These are phyloP conservation scores for Capronia epimyces DNA, from an alignment of 2,329 filamentous ascomycete genomes.

Conservation along the genomic window DNA sequence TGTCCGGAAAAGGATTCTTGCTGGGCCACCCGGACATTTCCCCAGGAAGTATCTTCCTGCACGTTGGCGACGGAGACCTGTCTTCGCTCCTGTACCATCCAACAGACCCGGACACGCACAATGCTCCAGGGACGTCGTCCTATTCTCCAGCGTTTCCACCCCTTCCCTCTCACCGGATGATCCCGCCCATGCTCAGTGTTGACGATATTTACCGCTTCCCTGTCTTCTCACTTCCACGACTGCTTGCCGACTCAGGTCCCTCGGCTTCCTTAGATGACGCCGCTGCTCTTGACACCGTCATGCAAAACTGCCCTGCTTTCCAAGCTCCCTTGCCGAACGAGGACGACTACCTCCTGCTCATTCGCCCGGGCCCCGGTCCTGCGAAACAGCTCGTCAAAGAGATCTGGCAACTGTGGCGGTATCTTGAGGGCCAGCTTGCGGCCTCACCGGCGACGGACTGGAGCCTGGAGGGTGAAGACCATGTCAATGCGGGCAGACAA, in stretches of 20 bases:
- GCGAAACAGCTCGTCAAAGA: conserved; percentile 17
- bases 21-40: conserved; percentile 12
- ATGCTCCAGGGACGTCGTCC: not conserved
- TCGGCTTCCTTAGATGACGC: not conserved
- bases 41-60: conserved; percentile 17
- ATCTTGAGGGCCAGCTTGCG: conserved; percentile 21
- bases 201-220: conserved; percentile 19
- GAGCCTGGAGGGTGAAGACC: not conserved
- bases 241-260: conserved; percentile 7
- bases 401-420: conserved; percentile 27
- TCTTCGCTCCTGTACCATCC: not conserved
- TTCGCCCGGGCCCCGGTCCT: conserved; percentile 15
- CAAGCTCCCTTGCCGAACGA: not conserved
- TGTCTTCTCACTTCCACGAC: conserved; percentile 19
- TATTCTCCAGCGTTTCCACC: conserved; percentile 1
- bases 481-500: not conserved
- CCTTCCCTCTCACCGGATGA: conserved; percentile 8
- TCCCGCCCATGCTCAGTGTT: conserved; percentile 24
- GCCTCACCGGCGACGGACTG: not conserved
- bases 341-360: conserved; percentile 16
- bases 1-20: not conserved
- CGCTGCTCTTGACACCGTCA: conserved; percentile 1
- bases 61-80: conserved; percentile 9
- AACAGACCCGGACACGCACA: not conserved
- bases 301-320: not conserved